phyloP scores from a whole-genome alignment of 2,329 filamentous ascomycete genomes.

The Polychaeton citri region DNA sequence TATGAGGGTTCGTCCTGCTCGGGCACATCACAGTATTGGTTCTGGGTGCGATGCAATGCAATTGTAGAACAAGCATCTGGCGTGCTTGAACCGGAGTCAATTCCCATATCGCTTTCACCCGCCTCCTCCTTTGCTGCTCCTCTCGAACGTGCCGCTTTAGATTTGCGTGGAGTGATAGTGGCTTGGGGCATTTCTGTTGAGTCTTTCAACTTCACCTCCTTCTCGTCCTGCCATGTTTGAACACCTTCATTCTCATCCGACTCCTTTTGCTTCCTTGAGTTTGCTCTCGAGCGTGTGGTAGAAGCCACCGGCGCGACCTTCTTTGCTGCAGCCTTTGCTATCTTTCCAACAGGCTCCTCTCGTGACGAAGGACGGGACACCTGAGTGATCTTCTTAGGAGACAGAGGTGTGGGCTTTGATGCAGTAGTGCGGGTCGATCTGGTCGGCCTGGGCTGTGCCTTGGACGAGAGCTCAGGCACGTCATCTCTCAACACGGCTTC shows the following conservation, averaged over 20 bases:
- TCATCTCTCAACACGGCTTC: conserved; percentile 1
- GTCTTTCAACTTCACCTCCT: conserved; percentile 1
- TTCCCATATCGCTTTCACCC: too few species aligned
- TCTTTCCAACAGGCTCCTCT: conserved; percentile 1
- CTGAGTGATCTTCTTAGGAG: conserved; percentile 24
- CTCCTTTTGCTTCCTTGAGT: conserved; percentile 9
- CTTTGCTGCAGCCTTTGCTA: conserved; percentile 1
- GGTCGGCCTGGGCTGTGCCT: conserved; percentile 4
- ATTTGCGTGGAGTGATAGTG: too few species aligned
- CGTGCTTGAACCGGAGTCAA: too few species aligned
- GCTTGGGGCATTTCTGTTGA: too few species aligned
- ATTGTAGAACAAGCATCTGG: too few species aligned
- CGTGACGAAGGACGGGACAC: conserved; percentile 12
- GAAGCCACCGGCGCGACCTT: conserved; percentile 5
- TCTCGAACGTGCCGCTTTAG: too few species aligned
- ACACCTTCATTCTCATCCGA: conserved; percentile 20
- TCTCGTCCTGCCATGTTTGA: conserved; percentile 3
- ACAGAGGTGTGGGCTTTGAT: conserved; percentile 13
- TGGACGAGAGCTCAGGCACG: not conserved
- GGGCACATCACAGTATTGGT: too few species aligned
- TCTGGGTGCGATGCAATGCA: too few species aligned
- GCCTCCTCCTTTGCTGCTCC: too few species aligned
- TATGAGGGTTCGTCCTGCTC: too few species aligned
- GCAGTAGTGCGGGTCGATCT: conserved; percentile 7
- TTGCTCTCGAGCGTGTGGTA: conserved; percentile 3